A percentile compares a stretch with the other conserved stretches of the same genome.
Evolutionary conservation across 1,284 basidiomycete genomes (phyloP).

Genomic region (Gymnopus androsaceus): DNA sequence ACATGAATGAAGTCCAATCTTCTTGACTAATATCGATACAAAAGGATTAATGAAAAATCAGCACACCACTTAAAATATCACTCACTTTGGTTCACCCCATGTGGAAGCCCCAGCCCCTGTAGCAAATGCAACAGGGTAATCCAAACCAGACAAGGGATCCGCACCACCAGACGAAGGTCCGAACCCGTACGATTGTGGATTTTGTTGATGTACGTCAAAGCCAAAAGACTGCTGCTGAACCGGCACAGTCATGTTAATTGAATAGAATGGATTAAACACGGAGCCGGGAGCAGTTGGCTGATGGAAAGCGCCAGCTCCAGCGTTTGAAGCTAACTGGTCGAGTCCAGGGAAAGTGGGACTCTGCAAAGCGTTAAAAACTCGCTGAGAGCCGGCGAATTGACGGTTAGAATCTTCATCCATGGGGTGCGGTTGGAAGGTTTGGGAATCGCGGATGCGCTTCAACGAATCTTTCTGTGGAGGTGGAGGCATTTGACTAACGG

Average conservation of each 20-base stretch:
- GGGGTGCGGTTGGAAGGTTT: neutral
- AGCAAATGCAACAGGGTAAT: no score
- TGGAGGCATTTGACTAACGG: constrained; percentile 2
- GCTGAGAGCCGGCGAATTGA: neutral
- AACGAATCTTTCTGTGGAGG: neutral
- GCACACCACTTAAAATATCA: neutral
- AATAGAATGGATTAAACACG: neutral
- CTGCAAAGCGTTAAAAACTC: neutral
- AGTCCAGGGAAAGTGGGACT: no score
- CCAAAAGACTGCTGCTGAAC: no score
- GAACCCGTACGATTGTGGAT: no score
- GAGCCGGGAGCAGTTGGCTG: neutral
- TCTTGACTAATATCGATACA: neutral
- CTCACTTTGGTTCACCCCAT: neutral
- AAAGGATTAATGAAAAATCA: neutral
- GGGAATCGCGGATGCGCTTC: neutral
- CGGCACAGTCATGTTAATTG: no score
- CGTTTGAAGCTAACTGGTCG: neutral
- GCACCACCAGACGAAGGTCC: no score
- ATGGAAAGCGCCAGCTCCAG: neutral
- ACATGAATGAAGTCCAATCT: constrained; percentile 10
- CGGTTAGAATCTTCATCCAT: neutral
- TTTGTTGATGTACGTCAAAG: no score
- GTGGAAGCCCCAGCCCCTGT: neutral
- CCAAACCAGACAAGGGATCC: no score